Evolutionary conservation across 2,329 filamentous ascomycete species (phyloP).

Genomic region (Fusarium tuaranense): DNA sequence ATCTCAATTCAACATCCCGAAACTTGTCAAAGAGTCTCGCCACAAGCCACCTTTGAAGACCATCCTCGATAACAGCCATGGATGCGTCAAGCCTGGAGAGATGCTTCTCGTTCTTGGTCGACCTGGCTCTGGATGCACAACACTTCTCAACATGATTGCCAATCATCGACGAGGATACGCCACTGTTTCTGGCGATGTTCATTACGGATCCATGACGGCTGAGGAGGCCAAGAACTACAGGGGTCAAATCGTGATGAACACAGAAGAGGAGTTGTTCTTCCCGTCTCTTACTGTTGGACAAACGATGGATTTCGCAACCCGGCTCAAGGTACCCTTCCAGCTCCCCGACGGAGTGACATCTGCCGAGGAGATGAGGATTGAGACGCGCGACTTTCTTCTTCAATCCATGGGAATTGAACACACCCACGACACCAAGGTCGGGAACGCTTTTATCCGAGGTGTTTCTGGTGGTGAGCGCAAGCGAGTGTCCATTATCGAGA

Average conservation of each 20-base stretch:
- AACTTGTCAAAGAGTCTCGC: constrained; percentile 63
- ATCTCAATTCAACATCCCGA: constrained; percentile 68
- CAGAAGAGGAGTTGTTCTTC: constrained; percentile 74
- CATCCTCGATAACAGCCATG: constrained; percentile 73
- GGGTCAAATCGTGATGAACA: constrained; percentile 76
- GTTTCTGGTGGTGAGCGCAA: constrained; percentile 77
- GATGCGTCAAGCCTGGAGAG: constrained; percentile 78
- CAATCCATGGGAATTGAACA: constrained; percentile 69
- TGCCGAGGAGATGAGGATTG: constrained; percentile 58
- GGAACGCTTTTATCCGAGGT: constrained; percentile 74
- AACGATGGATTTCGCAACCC: constrained; percentile 77
- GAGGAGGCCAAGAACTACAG: constrained; percentile 62
- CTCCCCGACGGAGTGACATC: constrained; percentile 57
- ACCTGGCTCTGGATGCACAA: constrained; percentile 77
- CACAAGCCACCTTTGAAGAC: constrained; percentile 70
- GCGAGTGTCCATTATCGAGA: constrained; percentile 76
- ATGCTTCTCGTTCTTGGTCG: constrained; percentile 78
- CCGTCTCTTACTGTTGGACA: constrained; percentile 77
- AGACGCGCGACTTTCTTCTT: constrained; percentile 66
- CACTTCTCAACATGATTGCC: constrained; percentile 75
- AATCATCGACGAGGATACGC: constrained; percentile 72
- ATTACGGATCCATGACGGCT: constrained; percentile 64
- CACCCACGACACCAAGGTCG: constrained; percentile 74
- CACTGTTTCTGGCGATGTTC: constrained; percentile 68
- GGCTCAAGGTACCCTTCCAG: constrained; percentile 65